Evolutionary conservation across 345 rosid species (phyloP), one percentile per base, ranked within the genome.

Genomic region (Dimocarpus longan): DNA sequence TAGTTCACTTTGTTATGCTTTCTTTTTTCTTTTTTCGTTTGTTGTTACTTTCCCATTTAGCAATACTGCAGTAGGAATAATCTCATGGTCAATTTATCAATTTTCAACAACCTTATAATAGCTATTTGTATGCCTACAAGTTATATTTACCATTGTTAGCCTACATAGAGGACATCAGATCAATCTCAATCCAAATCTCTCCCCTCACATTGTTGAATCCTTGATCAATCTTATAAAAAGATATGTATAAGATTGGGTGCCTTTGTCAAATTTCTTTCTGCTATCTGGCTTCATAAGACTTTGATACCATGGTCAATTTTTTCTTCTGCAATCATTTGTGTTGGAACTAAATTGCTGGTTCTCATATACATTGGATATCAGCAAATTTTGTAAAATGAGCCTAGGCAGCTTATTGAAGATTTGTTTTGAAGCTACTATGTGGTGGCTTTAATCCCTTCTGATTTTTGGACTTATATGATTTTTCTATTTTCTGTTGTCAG

Each of bases 401-500:
- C n/a, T 16, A 26, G 44, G 74, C 62, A 52, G 57, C 63, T 52
- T 16, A 3, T 26, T 26, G 19, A 44, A 32, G 52, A 15, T 70
- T 46, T 24, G 1, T 57, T 21, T 43, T 68, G 32, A 21, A 70
- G 57, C 73, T 46, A 21, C 40, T 46, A 18, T 44, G 11, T 46
- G 16, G 16, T 21, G 13, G 62, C 39, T 50, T 48, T 39, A 40
- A 50, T 70, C 62, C n/a, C 50, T 57, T 57, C 13, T 50, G 43
- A 52, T 71, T 28, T 71, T 48, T 48, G 37, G 22, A 26, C 28
- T 46, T 9, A 24, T 16, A 21, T 60, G 10, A 22, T 46, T 62
- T 12, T 42, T 8, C 48, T 70, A 12, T 57, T 50, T 71, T 44
- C 24, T 78, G 44, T 76, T 54, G 68, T 82, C 92, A 96, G 99